phyloP scores from a whole-genome alignment of 441 rosid species.

The Populus hybrid region DNA sequence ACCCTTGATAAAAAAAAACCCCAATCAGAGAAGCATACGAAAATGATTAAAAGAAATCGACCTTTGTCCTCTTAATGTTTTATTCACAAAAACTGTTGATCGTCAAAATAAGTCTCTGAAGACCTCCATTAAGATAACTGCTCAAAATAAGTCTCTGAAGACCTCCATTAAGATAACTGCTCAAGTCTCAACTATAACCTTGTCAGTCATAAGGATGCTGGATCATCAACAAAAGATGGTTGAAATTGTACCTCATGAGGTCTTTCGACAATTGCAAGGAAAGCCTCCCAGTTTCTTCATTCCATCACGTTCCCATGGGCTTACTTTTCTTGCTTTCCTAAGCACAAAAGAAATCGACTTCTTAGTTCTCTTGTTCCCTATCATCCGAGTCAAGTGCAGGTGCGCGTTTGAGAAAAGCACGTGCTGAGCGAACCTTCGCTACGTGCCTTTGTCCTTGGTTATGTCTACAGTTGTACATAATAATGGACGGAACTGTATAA shows the following conservation, averaged over 20 bases:
- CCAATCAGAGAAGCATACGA: too few relatives aligned
- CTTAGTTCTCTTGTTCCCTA: background rate
- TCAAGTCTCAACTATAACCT: too few relatives aligned
- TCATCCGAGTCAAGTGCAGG: background rate
- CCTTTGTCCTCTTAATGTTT: too few relatives aligned
- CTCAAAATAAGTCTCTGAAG: too few relatives aligned
- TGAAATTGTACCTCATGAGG: background rate
- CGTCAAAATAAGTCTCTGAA: too few relatives aligned
- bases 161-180: too few relatives aligned
- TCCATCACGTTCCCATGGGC: background rate
- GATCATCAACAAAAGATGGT: too few relatives aligned
- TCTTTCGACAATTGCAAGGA: background rate
- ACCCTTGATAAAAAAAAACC: too few relatives aligned
- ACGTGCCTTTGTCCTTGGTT: background rate
- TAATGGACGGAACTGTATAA: background rate
- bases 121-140: too few relatives aligned
- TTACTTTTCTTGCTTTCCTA: background rate
- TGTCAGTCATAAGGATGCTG: too few relatives aligned
- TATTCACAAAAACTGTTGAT: too few relatives aligned
- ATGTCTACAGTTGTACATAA: background rate
- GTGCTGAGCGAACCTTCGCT: background rate
- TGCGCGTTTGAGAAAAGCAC: background rate
- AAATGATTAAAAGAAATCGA: too few relatives aligned
- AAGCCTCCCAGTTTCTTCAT: background rate
- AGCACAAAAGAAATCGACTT: background rate